Conservation (phyloP, 2,329 filamentous ascomycete species). For the Rugonectria rugulosa region DNA sequence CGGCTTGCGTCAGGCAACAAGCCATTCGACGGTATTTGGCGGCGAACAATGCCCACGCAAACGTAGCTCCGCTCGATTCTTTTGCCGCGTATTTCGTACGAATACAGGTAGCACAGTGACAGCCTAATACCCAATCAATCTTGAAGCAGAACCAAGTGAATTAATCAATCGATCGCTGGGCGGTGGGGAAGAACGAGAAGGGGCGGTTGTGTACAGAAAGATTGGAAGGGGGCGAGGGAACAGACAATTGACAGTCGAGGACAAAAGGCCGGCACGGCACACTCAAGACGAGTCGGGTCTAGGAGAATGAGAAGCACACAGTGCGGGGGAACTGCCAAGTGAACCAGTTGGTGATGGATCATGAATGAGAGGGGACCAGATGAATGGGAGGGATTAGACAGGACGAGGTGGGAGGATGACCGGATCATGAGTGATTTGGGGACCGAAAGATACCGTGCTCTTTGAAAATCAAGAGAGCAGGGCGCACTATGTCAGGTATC, state of each 20-base stretch:
- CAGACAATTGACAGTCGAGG: neutral
- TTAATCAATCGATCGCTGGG: constrained; percentile 21
- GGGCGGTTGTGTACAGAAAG: constrained; percentile 2
- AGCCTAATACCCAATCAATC: constrained; percentile 11
- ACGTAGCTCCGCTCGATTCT: constrained; percentile 2
- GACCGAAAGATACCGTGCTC: neutral
- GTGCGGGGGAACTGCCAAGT: constrained; percentile 6
- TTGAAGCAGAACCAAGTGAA: constrained; percentile 6
- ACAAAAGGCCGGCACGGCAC: neutral
- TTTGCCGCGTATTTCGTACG: neutral
- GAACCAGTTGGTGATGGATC: constrained; percentile 7
- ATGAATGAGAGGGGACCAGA: constrained; percentile 17
- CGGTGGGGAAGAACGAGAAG: constrained; percentile 14
- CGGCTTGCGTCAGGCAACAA: constrained; percentile 18
- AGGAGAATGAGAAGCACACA: neutral
- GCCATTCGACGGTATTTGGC: constrained; percentile 6
- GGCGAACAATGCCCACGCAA: constrained; percentile 1
- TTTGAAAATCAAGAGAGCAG: neutral
- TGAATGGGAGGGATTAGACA: constrained; percentile 17
- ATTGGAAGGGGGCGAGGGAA: neutral
- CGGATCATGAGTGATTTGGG: neutral
- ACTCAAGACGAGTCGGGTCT: neutral
- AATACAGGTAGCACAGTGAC: constrained; percentile 4
- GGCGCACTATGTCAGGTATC: neutral
- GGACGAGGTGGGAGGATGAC: constrained; percentile 3